Evolutionary conservation across 2,329 filamentous ascomycete species (phyloP), one percentile per base, ranked within the genome.

Genomic region (Colletotrichum sp.): DNA sequence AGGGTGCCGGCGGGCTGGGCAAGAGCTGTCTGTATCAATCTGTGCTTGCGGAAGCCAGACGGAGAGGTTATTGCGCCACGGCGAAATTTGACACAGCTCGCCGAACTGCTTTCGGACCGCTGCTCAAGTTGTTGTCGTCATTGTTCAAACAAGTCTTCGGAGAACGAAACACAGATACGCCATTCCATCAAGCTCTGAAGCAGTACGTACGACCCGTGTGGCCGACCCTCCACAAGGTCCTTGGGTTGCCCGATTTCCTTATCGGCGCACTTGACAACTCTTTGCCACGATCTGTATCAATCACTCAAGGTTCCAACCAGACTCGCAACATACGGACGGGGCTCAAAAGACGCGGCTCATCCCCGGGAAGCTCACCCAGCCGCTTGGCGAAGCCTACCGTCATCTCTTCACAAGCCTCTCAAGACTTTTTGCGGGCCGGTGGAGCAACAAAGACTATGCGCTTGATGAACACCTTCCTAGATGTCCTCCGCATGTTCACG

Each of bases 391-490:
- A 80, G 32, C 85, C 84, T 55, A 81, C 84, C 5, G 82, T 83
- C 32, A 79, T 87, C 5, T 84, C 88, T 5, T 84, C 87, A 2
- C 89, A 91, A 73, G 89, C 85, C 60, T 90, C 91, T 1, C 90
- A 92, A 68, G 91, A 93, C 32, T 92, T 92, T 71, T 84, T 93
- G 28, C 89, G 91, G 36, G 86, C 88, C 4, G 91, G 91, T 36
- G 84, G 88, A 1, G 88, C 91, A 7, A 92, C 90, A 13, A 93
- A 92, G 81, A 91, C 89, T 3, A 93, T 95, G 78, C 92, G 95
- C 15, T 90, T 98, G 72, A 94, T 96, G 89, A 96, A 96, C 81
- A 96, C 95, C 2, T 96, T 98, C 79, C 87, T 98, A 61, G 96
- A 98, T 79, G 93, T 98, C 12, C 84, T 98, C 67, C 92, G 95